These are phyloP conservation scores for Pseudonitzschia multiseries DNA, from an alignment of 108 stramenopile genomes.

Conservation along the genomic window DNA sequence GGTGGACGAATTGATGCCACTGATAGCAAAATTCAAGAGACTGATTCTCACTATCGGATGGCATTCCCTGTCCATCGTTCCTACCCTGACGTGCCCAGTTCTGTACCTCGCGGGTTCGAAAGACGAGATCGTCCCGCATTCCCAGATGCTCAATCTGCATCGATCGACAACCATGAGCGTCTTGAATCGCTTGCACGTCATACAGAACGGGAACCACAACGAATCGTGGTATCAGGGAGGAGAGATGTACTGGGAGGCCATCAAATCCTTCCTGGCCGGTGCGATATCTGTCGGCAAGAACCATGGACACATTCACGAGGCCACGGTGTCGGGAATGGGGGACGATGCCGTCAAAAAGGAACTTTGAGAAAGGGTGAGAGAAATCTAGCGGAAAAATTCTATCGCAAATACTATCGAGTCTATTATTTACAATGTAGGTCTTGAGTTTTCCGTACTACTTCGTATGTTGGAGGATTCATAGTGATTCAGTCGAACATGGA, in stretches of 20 bases:
- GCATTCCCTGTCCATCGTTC: constrained; percentile 64
- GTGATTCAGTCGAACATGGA: too few relatives aligned
- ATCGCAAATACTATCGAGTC: too few relatives aligned
- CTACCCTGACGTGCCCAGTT: constrained; percentile 57
- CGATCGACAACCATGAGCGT: constrained; percentile 25
- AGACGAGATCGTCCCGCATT: constrained; percentile 93
- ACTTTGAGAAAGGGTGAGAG: background rate
- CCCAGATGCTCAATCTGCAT: constrained; percentile 84
- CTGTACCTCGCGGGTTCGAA: constrained; percentile 83
- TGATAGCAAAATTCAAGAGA: constrained; percentile 77
- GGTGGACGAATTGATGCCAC: constrained; percentile 93
- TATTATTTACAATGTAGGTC: too few relatives aligned
- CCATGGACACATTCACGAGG: background rate
- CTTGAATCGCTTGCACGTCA: constrained; percentile 51
- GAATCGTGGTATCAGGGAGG: constrained; percentile 93
- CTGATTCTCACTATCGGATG: constrained; percentile 86
- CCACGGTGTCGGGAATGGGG: too few relatives aligned
- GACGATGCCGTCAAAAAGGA: background rate
- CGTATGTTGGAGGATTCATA: too few relatives aligned
- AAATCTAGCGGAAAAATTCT: background rate
- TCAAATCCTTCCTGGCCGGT: constrained; percentile 42
- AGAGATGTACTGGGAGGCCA: constrained; percentile 64
- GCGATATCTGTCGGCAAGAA: constrained; percentile 14
- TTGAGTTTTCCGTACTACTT: too few relatives aligned
- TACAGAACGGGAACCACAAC: constrained; percentile 91